phyloP scores from a whole-genome alignment of 2,329 filamentous ascomycete species.

The Ramichloridium luteum region DNA sequence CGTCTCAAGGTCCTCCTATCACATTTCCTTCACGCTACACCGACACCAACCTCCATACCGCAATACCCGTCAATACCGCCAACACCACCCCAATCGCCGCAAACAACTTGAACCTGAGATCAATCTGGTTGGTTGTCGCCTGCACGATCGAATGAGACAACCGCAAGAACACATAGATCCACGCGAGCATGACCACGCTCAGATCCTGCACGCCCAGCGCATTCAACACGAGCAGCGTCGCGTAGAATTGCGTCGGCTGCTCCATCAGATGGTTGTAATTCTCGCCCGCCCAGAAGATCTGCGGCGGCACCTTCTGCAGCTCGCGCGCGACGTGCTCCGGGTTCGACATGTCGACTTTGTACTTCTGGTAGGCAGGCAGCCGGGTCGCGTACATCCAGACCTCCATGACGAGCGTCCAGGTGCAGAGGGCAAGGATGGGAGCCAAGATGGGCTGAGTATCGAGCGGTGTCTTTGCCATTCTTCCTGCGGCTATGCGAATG shows the following conservation, averaged over 20 bases:
- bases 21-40: too few species aligned
- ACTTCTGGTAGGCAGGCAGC: slow-evolving; percentile 7
- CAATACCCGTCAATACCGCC: slow-evolving; percentile 6
- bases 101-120: slow-evolving; percentile 8
- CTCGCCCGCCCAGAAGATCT: slow-evolving; percentile 10
- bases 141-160: slow-evolving; percentile 32
- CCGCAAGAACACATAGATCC: slow-evolving; percentile 31
- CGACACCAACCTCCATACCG: too few species aligned
- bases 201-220: slow-evolving; percentile 18
- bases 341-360: slow-evolving; percentile 8
- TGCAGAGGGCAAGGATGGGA: slow-evolving; percentile 7
- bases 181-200: slow-evolving; percentile 27
- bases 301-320: slow-evolving; percentile 4
- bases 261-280: slow-evolving; percentile 15
- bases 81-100: slow-evolving; percentile 7
- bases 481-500: too few species aligned
- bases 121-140: slow-evolving; percentile 25
- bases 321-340: neutral
- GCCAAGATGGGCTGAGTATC: slow-evolving; percentile 8
- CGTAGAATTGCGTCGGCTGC: slow-evolving; percentile 30
- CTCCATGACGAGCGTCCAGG: slow-evolving; percentile 11
- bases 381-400: slow-evolving; percentile 12
- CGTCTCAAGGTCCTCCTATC: too few species aligned
- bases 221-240: slow-evolving; percentile 26
- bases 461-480: too few species aligned